A percentile compares a stretch with the other conserved stretches of the same genome.
Evolutionary conservation across 2,329 filamentous ascomycete genomes (phyloP).

Genomic region (Fusarium stilboides): DNA sequence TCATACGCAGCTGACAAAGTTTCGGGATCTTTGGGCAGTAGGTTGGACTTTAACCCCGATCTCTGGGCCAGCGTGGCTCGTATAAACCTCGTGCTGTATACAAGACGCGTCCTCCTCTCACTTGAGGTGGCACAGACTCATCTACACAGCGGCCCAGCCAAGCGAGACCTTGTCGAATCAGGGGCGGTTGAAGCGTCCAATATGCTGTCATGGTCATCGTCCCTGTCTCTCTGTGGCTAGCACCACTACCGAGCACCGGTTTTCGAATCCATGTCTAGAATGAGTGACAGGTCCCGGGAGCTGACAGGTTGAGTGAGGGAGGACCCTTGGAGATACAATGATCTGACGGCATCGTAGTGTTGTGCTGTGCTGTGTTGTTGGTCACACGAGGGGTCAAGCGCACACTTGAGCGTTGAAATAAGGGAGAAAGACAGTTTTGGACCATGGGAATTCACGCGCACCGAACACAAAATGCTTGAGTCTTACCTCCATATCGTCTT

Average conservation of each 20-base stretch:
- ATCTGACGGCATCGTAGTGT: conserved; percentile 9
- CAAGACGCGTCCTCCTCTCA: conserved; percentile 30
- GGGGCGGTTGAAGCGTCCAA: conserved; percentile 9
- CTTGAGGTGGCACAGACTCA: conserved; percentile 38
- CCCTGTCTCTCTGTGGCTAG: conserved; percentile 25
- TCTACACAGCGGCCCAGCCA: conserved; percentile 26
- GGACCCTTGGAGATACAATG: conserved; percentile 23
- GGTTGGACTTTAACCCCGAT: conserved; percentile 1
- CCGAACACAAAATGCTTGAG: conserved; percentile 7
- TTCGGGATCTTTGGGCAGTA: conserved; percentile 1
- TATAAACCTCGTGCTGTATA: conserved; percentile 25
- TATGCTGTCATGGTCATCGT: conserved; percentile 13
- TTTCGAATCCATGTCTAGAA: neutral
- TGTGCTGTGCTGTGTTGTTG: conserved; percentile 13
- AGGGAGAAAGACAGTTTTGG: conserved; percentile 2
- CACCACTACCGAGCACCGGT: conserved; percentile 17
- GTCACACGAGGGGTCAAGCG: conserved; percentile 37
- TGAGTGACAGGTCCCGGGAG: conserved; percentile 11
- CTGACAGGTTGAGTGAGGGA: conserved; percentile 9
- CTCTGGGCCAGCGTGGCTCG: conserved; percentile 11
- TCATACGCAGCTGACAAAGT: conserved; percentile 2
- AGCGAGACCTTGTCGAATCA: conserved; percentile 40
- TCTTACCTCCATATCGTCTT: conserved; percentile 44
- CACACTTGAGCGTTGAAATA: conserved; percentile 20
- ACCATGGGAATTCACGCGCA: conserved; percentile 3